Base-by-base conservation (phyloP, 352 stramenopile species). In the Thraustochytrium sp. region DNA sequence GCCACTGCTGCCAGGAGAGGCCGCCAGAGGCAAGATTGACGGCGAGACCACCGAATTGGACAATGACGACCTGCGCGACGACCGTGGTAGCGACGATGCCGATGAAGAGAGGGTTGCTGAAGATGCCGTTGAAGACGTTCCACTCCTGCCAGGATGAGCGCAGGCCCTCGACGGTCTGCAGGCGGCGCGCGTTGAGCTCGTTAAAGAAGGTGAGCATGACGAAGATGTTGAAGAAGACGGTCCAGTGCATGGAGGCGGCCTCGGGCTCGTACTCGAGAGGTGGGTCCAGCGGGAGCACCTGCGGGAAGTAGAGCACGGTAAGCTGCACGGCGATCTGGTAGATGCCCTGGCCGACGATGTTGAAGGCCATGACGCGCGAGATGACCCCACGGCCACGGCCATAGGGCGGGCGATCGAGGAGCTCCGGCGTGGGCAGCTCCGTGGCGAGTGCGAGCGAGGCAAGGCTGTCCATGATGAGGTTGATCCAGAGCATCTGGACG, bases 401-500 rank as follows among this genome's bases (percentile, higher is more conserved):
- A 89, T 97, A 97, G 13, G 95, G 95, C 62, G 91, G 91, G 53
- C 94, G 90, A n/a, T 95, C 87, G 11, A 98, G 88, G 18, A 98
- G 88, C 34, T 93, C 85, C 37, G 89, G 74, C 0, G 89, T 94
- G 2, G 95, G 95, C 55, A 93, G 89, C 86, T 99, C 95, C 1
- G 95, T 98, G 34, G 94, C 95, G 23, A 99, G 89, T 3, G 96
- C 95, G 26, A 98, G 85, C 16, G 95, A 96, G 8, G 94, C 94
- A 84, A 98, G 96, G 21, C 93, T 97, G 86, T 99, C 96, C 95
- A 98, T 99, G 86, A 99, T 98, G n/a, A 99, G 89, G 85, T 99
- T 98, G 55, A 99, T 94, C 96, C 96, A 99, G 0, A 99, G 89
- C 90, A 99, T 93, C 87, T 98, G 95, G 1, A 98, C 93, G 42